Base-by-base conservation (phyloP, 2,329 filamentous ascomycete species). In the Microcyclospora pomicola region DNA sequence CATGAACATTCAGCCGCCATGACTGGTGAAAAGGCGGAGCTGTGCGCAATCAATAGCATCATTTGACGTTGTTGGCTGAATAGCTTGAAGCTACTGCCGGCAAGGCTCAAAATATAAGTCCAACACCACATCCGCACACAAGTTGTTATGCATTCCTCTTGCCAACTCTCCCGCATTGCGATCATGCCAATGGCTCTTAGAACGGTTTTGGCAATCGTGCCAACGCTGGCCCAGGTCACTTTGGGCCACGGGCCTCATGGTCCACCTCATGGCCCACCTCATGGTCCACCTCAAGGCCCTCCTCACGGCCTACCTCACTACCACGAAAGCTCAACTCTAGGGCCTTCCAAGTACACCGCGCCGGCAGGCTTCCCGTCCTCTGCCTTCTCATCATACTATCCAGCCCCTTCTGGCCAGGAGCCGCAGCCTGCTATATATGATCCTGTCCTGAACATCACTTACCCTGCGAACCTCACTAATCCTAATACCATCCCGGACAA, bases 391-490 rank as follows among this genome's bases (percentile, higher is more conserved):
- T 42, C 39, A 2, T 47, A 47, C 38, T 47, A 45, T 31, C 53
- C 63, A 38, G 58, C 61, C 14, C 62, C 66, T 3, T 55, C 63
- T 35, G 68, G 65, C n/a, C 55, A 61, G 42, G 59, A 72, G 49
- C 68, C 69, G n/a, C 69, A 73, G 45, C 69, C 69, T 19, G 64
- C 63, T 11, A 50, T 77, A 3, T 60, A 64, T 42, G 72, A 76
- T 52, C 67, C 69, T 0, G 56, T 74, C 19, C 51, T 73, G 34
- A 69, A 74, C 44, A 60, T 65, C 43, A 73, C 68, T 2, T 75
- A 63, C 40, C 44, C 69, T 1, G 55, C 64, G 27, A 70, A 73
- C 43, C 51, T 76, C 36, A 76, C 72, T 0, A 61, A 72, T 48
- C 71, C 71, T 1, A 56, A 64, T 24, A 67, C 60, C 1, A 66